These are phyloP conservation scores for Alternaria sp. DNA, from an alignment of 2,329 filamentous ascomycete genomes.

Conservation along the genomic window DNA sequence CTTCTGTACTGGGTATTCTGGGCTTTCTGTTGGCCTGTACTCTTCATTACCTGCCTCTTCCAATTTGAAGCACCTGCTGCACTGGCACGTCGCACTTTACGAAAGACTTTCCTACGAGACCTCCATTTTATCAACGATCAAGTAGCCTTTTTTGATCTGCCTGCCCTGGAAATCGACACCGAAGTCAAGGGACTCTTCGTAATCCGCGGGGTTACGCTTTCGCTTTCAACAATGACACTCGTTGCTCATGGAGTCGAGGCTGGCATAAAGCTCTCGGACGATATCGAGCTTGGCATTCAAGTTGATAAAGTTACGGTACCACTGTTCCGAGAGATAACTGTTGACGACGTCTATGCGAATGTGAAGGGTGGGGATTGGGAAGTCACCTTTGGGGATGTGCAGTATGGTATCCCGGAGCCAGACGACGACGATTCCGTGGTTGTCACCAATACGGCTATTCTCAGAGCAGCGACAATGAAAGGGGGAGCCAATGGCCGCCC, in stretches of 20 bases:
- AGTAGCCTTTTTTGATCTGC: constrained; percentile 60
- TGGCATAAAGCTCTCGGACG: constrained; percentile 61
- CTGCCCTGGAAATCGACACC: constrained; percentile 64
- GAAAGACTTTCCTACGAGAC: constrained; percentile 50
- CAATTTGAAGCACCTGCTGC: constrained; percentile 56
- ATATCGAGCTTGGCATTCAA: constrained; percentile 63
- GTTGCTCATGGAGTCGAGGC: constrained; percentile 64
- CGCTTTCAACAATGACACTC: constrained; percentile 59
- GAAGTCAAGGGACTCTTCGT: constrained; percentile 63
- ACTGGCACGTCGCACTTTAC: constrained; percentile 49
- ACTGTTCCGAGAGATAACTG: constrained; percentile 61
- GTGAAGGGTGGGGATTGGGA: constrained; percentile 62
- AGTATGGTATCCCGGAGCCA: constrained; percentile 40
- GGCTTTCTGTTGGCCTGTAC: constrained; percentile 53
- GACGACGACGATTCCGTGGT: constrained; percentile 55
- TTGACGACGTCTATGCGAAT: constrained; percentile 64
- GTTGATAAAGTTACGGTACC: constrained; percentile 59
- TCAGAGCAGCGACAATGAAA: constrained; percentile 52
- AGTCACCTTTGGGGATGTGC: constrained; percentile 57
- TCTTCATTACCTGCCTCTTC: constrained; percentile 56
- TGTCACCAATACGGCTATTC: constrained; percentile 56
- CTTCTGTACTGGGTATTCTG: constrained; percentile 59
- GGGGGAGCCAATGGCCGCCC: constrained; percentile 22
- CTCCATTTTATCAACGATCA: constrained; percentile 63
- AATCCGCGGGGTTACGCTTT: constrained; percentile 62